Evolutionary conservation across 1,284 basidiomycete species (phyloP), one percentile per base, ranked within the genome.

Genomic region (Malassezia furfur): DNA sequence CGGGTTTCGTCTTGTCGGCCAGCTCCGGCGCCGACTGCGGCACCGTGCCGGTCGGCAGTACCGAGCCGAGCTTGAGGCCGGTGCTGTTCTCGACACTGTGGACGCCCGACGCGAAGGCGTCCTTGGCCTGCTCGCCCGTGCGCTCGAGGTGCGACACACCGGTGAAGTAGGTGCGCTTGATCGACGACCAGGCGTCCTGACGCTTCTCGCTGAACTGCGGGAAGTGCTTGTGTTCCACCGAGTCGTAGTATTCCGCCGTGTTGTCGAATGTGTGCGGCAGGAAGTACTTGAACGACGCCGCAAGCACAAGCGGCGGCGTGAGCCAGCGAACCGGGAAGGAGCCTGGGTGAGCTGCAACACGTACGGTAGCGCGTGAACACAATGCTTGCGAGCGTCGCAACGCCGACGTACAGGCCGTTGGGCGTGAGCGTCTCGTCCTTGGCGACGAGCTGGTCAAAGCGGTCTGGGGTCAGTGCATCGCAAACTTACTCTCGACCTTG

Each of bases 331-430:
- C 57, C 17, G 74, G 70, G 38, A 70, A 61, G 0, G 67, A 53
- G 31, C 62, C 61, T 63, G 32, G 6, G 25, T 45, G 2, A 43
- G 43, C 17, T 31, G 4, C 15, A 7, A 21, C 5, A 66, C 75
- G 68, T 62, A 66, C 90, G 84, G 61, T 85, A 85, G 37, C 90
- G 84, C 0, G 86, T 83, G 53, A 94, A 75, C 64, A 96, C 85
- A 53, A 87, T 88, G 1, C 86, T 87, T 0, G 87, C 86, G 44
- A 96, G 83, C 3, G 88, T 84, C 1, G 88, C 84, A 37, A 96
- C 82, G 45, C 88, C 87, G 52, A 89, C 84, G 39, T 74, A 74
- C 34, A 74, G 62, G n/a, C 67, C 53, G 17, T 86, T 87, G 1
- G 91, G 91, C 6, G 85, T 90, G 36, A 94, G 80, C 0, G 84